Conservation (phyloP, 2,329 filamentous ascomycete genomes). For the Paracoccidioides brasiliensis region DNA sequence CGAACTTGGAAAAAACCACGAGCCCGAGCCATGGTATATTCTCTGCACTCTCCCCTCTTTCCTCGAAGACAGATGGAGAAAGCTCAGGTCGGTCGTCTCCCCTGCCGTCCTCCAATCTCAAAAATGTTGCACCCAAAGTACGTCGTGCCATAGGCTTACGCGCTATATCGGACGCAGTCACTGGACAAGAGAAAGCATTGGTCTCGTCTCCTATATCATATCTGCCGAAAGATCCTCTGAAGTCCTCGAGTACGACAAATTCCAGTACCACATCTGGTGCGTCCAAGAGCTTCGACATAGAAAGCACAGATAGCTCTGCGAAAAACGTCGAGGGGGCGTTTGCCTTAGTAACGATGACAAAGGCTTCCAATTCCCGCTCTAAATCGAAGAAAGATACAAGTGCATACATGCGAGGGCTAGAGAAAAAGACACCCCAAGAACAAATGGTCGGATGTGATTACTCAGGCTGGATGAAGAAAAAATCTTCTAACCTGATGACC, state of each 20-base stretch:
- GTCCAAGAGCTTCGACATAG: constrained; percentile 63
- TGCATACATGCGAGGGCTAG: constrained; percentile 76
- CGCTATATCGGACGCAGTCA: constrained; percentile 65
- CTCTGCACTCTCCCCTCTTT: constrained; percentile 36
- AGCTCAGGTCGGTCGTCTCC: constrained; percentile 38
- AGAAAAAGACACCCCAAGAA: constrained; percentile 67
- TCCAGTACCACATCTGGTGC: constrained; percentile 53
- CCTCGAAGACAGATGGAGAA: constrained; percentile 36
- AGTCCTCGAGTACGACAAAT: constrained; percentile 61
- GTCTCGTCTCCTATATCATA: constrained; percentile 29
- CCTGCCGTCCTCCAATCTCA: constrained; percentile 36
- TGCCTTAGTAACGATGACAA: constrained; percentile 39
- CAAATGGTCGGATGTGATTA: constrained; percentile 83
- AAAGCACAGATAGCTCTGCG: constrained; percentile 52
- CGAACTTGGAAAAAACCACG: constrained; percentile 39
- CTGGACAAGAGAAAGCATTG: constrained; percentile 40
- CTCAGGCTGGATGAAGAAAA: constrained; percentile 99
- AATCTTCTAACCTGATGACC: constrained; percentile 87
- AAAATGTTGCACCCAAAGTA: constrained; percentile 47
- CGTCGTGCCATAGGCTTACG: constrained; percentile 57
- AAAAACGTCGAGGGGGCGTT: constrained; percentile 36
- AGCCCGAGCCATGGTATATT: constrained; percentile 27
- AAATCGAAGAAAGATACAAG: constrained; percentile 91
- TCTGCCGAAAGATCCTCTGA: constrained; percentile 41
- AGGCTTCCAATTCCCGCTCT: constrained; percentile 33